Base-by-base conservation (phyloP, 2,329 filamentous ascomycete genomes). In the Pseudocercospora macadamiae region DNA sequence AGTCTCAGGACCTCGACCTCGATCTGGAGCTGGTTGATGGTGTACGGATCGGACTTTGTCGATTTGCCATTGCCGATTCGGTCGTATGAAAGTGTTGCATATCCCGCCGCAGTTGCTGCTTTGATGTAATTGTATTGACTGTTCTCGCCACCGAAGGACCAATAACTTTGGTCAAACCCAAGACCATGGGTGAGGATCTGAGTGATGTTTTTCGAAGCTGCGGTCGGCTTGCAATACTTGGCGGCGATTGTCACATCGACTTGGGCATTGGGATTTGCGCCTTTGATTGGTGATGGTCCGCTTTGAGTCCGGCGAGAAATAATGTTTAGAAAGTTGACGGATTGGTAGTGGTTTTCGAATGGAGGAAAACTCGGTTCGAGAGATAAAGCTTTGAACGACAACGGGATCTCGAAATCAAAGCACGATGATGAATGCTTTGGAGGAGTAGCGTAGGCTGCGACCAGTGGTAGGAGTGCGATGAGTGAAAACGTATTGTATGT, bases 121-220 rank as follows among this genome's bases (percentile, higher is more conserved):
- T 56, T 48, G 54, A 66, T 32, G 26, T 66, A 66, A 25, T 61
- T 63, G 58, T 66, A 63, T 34, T 62, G 18, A 48, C 62, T 64
- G 14, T 57, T 42, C 16, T 32, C 14, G 7, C 64, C 61, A 25
- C 60, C 57, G 32, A 62, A 62, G 25, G 52, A 45, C 63, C 61
- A 65, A 54, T 65, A 68, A 16, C 34, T 55, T 10, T 62, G 61
- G 32, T 66, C 65, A 34, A 64, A 65, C 14, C 64, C 65, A 28
- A 67, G 34, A 23, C 65, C 64, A 39, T 67, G 64, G 9, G 60
- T 58, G 36, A 67, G 30, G 34, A 67, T 32, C 37, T 66, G 65
- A 9, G 65, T 53, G 5, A 49, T n/a, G 18, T 30, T 30, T 10
- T 49, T 49, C 19, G 55, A 58, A 7, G 45, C 32, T 4, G 10